Evolutionary conservation across 1,284 basidiomycete species (phyloP), one percentile per base, ranked within the genome.

Genomic region (Sphagnurus paluster): DNA sequence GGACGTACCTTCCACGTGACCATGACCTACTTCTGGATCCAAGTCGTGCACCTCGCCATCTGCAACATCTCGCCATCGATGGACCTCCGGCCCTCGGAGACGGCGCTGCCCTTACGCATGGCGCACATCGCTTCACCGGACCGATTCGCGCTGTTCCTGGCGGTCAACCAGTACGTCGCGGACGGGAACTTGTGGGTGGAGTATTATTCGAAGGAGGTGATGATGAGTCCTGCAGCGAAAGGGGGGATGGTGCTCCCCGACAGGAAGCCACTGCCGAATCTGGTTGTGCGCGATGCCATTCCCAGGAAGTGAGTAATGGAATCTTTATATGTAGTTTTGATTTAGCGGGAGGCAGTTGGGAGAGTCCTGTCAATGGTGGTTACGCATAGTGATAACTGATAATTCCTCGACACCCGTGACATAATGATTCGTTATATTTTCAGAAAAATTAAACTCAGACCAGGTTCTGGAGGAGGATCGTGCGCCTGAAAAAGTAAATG

Each of bases 21-120:
- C 11, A 71, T 72, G 71, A 71, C 71, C 0, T 72, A 71, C 46
- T 71, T 73, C 49, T 73, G 71, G 70, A 66, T 72, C 40, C 70
- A 72, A 50, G 64, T 71, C n/a, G 67, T 71, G 13, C 70, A 72
- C 42, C 69, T 72, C 42, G 70, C 68, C 0, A 73, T 72, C 33
- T 61, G 60, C 5, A 69, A 61, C 44, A 63, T 60, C 23, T 20
- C 33, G 37, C 56, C 60, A 9, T 54, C 57, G 17, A 30, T 34
- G 5, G 29, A 42, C 7, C 37, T 43, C 7, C 42, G 34, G 21
- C 32, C 29, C 19, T 37, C 42, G 19, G 41, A 44, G 10, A 39
- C 42, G 8, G 39, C 28, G 11, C 35, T 34, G 9, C 24, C 48
- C 24, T 37, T 42, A 2, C 35, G 41, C n/a, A 53, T 33, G 41